Base-by-base conservation (phyloP, 176 grass and related monocot species). In the Urochloa ruziziensis region DNA sequence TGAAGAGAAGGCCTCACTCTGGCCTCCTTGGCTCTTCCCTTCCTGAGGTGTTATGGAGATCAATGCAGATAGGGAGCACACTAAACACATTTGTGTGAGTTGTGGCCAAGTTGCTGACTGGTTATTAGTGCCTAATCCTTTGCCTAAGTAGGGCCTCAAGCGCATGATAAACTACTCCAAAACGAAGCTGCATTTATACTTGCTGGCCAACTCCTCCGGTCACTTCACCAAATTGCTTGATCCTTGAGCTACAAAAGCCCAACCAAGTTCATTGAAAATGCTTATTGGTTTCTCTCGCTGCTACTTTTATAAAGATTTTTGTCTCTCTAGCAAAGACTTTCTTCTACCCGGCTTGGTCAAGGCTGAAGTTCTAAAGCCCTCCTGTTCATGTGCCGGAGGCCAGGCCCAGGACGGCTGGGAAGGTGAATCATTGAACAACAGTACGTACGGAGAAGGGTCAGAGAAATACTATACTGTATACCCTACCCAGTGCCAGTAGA, bases 111-210 rank as follows among this genome's bases (percentile, higher is more conserved):
- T 78, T 72, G 83, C 13, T 65, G 27, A 19, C 47, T 79, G 46
- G 58, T 60, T 39, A 70, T 43, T 83, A 74, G 83, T 82, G 83
- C 73, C 76, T 82, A 86, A 85, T 82, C 83, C 71, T 65, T 82
- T 72, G 23, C 56, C 73, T 65, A 64, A 76, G 46, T 86, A 86
- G 88, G 72, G 46, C 43, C 83, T 64, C 17, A n/a, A 72, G 44
- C 15, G 40, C 36, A 42, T 33, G 16, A 49, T 85, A 85, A 85
- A 81, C 77, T 75, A 64, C 23, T 39, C 19, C 58, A 14, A 67
- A 36, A 30, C 36, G 36, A 57, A 47, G 79, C 39, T 67, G 79
- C 66, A 78, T 86, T 86, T 72, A 61, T 43, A 67, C 73, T 68
- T 42, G 30, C 24, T 74, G 66, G 17, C 58, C 48, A 51, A 56